Percentiles rank a stretch among this genome's conserved stretches.
These are phyloP conservation scores for Sphenostylis stenocarpa DNA, from an alignment of 306 rosid genomes.

Conservation along the genomic window DNA sequence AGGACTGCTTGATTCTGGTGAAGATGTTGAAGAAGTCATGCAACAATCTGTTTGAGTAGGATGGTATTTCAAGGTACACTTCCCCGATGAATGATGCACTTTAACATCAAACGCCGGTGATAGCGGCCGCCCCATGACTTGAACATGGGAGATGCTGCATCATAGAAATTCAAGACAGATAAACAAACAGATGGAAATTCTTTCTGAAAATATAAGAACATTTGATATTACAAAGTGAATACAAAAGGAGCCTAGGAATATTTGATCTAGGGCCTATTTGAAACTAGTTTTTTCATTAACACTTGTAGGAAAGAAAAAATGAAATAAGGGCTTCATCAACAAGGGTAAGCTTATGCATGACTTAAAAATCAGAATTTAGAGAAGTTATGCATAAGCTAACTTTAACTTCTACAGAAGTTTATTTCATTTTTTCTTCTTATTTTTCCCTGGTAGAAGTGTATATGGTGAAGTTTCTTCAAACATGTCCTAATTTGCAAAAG, in stretches of 20 bases:
- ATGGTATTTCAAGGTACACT: conserved; percentile 43
- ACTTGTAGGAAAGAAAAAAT: too few relatives aligned
- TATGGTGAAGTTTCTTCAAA: too few relatives aligned
- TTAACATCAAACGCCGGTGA: conserved; percentile 35
- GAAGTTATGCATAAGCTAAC: too few relatives aligned
- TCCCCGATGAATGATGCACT: conserved; percentile 33
- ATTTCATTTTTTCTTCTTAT: too few relatives aligned
- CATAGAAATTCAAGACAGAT: conserved; percentile 20
- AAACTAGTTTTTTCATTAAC: too few relatives aligned
- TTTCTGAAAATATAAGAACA: neutral
- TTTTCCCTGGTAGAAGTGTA: too few relatives aligned
- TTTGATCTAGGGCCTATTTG: neutral
- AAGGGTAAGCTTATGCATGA: too few relatives aligned
- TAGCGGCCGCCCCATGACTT: conserved; percentile 49
- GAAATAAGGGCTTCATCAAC: too few relatives aligned
- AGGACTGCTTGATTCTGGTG: conserved; percentile 19
- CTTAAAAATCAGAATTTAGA: too few relatives aligned
- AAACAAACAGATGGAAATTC: neutral
- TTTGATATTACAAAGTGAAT: neutral
- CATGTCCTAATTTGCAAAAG: too few relatives aligned
- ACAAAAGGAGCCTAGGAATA: neutral
- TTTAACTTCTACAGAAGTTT: too few relatives aligned
- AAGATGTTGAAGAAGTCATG: neutral
- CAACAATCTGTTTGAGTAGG: neutral
- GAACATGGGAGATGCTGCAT: conserved; percentile 58